Base-by-base conservation (phyloP, 352 stramenopile genomes). In the Pythium folliculosum region DNA sequence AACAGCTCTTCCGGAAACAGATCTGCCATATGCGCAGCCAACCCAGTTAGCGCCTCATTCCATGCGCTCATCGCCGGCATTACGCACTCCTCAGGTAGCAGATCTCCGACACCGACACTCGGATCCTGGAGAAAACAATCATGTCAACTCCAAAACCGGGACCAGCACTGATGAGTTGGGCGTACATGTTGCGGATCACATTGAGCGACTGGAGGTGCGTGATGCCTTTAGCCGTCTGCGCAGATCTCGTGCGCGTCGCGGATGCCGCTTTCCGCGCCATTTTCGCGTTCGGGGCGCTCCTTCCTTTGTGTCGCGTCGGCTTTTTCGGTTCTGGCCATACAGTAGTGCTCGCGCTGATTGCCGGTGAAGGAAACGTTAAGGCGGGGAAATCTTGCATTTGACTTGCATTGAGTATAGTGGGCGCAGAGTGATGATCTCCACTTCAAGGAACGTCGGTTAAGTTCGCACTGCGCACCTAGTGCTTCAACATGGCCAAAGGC, bases 101-200 rank as follows among this genome's bases (percentile, higher is more conserved):
- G 27, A 82, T 80, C 45, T 82, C 72, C 3, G 72, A 82, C 5
- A 82, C 54, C 2, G 76, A 82, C 8, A 82, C 76, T 21, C 76
- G 76, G 37, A 82, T 82, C 72, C 72, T 78, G 50, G 47, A 25
- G 45, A 47, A n/a, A 49, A 44, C 12, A 16, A 23, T 17, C 22
- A 9, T 17, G n/a, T 53, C 5, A 45, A 48, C 5, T 32, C 27
- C 27, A 32, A 2, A 23, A 40, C 19, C 21, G 37, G 50, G 8
- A 27, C 51, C 14, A 16, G 3, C 30, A 0, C 27, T 4, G 27
- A 14, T 19, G 22, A 17, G 10, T 40, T 25, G 7, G 7, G 44
- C 49, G 13, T 59, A 78, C 72, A 82, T 77, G 70, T 82, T 80
- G 27, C 75, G 75, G 27, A 82, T 75, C 35, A 82, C 73, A 53